Conservation (phyloP, 768 basidiomycete genomes). For the Russula lepida region DNA sequence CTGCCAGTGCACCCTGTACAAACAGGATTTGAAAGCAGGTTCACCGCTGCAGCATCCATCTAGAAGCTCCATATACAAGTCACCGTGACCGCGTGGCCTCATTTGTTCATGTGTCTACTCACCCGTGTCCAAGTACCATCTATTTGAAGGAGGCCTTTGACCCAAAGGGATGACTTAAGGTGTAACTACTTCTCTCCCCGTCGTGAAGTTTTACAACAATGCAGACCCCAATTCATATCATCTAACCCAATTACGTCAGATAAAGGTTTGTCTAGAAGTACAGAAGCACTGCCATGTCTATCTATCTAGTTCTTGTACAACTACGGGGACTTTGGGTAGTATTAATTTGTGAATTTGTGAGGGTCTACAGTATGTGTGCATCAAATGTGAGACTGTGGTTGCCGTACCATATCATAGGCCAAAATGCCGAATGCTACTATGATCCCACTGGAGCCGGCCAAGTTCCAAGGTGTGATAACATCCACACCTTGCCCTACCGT, state of each 20-base stretch:
- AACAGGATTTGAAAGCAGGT: too few species aligned
- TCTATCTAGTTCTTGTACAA: not conserved
- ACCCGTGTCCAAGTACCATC: too few species aligned
- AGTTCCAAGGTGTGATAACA: conserved; percentile 58
- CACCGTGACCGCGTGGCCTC: too few species aligned
- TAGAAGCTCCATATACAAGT: too few species aligned
- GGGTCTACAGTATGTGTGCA: not conserved
- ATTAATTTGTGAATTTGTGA: not conserved
- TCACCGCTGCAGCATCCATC: too few species aligned
- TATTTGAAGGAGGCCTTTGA: too few species aligned
- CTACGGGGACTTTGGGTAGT: not conserved
- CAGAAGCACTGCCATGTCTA: not conserved
- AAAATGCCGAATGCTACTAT: conserved; percentile 77
- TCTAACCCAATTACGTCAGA: not conserved
- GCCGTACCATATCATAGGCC: conserved; percentile 55
- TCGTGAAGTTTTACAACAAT: not conserved
- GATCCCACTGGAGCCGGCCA: conserved; percentile 72
- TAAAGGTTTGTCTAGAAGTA: not conserved
- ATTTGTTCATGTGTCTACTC: too few species aligned
- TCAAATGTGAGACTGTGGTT: not conserved
- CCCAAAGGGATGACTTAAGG: too few species aligned
- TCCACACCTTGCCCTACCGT: conserved; percentile 57
- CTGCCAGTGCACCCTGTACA: too few species aligned
- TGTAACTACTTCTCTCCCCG: not conserved
- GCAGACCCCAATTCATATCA: not conserved